Evolutionary conservation across 306 rosid species (phyloP).

Genomic region (Ammopiptanthus mongolicus): DNA sequence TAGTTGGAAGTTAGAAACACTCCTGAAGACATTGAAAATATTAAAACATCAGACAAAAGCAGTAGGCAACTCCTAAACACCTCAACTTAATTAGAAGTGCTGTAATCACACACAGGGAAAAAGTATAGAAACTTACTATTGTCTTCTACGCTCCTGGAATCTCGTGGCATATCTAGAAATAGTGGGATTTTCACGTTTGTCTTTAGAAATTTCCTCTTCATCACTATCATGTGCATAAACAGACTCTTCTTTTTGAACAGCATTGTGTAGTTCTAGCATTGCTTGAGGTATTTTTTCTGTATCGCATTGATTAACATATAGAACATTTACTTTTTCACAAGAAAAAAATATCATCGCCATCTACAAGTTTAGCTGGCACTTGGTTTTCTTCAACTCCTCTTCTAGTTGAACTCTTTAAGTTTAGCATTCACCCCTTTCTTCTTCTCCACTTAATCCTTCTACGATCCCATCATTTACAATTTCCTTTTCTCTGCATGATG

Average conservation of each 20-base stretch:
- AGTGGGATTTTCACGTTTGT: conserved; percentile 15
- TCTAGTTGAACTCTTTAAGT: conserved; percentile 19
- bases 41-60: not conserved
- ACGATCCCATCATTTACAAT: conserved; percentile 4
- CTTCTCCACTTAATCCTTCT: conserved; percentile 24
- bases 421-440: conserved; percentile 22
- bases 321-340: not conserved
- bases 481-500: conserved; percentile 25
- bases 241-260: conserved; percentile 13
- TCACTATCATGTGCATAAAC: conserved; percentile 25
- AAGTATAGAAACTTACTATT: conserved; percentile 36
- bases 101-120: not conserved
- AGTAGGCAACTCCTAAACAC: conserved; percentile 5
- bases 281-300: conserved; percentile 17
- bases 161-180: conserved; percentile 30
- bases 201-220: conserved; percentile 27
- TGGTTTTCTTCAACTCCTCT: conserved; percentile 21
- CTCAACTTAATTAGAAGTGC: conserved; percentile 5
- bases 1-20: not conserved
- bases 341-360: conserved; percentile 18
- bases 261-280: conserved; percentile 16
- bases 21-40: not conserved
- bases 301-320: conserved; percentile 23
- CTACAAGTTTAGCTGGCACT: conserved; percentile 19
- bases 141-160: conserved; percentile 2